Base-by-base conservation (phyloP, 2,329 filamentous ascomycete species). In the Pyrenophora seminiperda region DNA sequence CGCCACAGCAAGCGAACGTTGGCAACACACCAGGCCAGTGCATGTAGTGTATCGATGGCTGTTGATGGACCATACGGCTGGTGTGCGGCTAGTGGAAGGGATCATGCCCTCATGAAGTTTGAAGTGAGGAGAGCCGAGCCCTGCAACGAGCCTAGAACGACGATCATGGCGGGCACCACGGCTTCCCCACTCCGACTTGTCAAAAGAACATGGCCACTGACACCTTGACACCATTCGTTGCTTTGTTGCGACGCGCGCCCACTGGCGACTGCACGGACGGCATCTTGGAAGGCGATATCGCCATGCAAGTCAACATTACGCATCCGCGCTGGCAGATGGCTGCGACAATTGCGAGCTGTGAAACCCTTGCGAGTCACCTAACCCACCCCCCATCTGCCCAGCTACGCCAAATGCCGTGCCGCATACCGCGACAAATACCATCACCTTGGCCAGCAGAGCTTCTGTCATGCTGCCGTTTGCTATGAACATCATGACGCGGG, bases 51-150 rank as follows among this genome's bases (percentile, higher is more conserved):
- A 9, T 32, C 31, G 43, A 49, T 47, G 33, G 33, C 27, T 40
- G 22, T 20, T 41, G 41, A 15, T 47, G 34, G 19, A 19, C 37
- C 44, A 32, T 42, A 49, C 19, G 20, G 42, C 27, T 27, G 24
- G 17, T 37, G 32, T 33, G 41, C 33, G 30, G 43, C 31, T 20
- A 31, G 24, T 14, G 22, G 30, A 41, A 24, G 32, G 48, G 32
- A 44, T 52, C 36, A 55, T 55, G 48, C n/a, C n/a, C n/a, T n/a
- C n/a, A n/a, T n/a, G n/a, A n/a, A n/a, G 47, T 38, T 45, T 32
- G 39, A 24, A 33, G 38, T 48, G 49, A 48, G 49, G 49, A 52
- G 49, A 52, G 49, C 49, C 49, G 49, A 43, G 49, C 32, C 24
- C 24, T 27, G 24, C 24, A 27, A 27, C 24, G 24, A 39, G 11